Percentiles rank a stretch among this genome's conserved stretches.
Conservation (phyloP, 106 monocot species). For the Dioscorea dumetorum region DNA sequence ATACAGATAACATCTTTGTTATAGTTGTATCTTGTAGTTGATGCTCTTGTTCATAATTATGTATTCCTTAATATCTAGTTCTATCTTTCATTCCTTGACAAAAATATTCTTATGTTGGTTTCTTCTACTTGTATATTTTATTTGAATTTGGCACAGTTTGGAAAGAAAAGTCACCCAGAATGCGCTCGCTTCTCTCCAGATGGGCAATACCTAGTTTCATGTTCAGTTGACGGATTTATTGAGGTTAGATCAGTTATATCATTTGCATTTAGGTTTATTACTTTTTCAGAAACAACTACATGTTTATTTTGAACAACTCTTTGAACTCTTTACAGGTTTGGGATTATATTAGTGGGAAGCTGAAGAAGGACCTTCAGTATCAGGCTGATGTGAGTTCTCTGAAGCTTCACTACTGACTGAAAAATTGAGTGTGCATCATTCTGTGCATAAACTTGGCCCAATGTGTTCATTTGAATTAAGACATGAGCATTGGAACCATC, state of each 20-base stretch:
- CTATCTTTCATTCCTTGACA: too few relatives aligned
- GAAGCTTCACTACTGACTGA: too few relatives aligned
- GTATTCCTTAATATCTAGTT: too few relatives aligned
- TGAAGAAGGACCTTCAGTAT: constrained; percentile 99
- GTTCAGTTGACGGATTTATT: constrained; percentile 91
- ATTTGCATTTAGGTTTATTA: neutral
- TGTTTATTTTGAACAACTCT: constrained; percentile 7
- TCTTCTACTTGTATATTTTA: neutral
- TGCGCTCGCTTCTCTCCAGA: constrained; percentile 93
- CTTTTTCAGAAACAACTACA: neutral
- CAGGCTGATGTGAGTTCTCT: constrained; percentile 86
- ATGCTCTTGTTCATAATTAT: too few relatives aligned
- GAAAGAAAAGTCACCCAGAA: constrained; percentile 81
- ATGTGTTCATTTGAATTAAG: too few relatives aligned
- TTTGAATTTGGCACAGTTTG: constrained; percentile 42
- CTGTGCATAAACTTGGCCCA: too few relatives aligned
- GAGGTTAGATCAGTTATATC: constrained; percentile 39
- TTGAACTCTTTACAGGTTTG: constrained; percentile 51
- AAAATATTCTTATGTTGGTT: too few relatives aligned
- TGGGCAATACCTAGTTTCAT: constrained; percentile 93
- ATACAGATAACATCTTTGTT: too few relatives aligned
- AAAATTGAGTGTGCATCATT: too few relatives aligned
- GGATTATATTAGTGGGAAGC: constrained; percentile 94
- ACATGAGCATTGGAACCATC: too few relatives aligned
- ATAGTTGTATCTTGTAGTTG: too few relatives aligned